phyloP scores from a whole-genome alignment of 1,139 yeast genomes.

The Yamadazyma dushanensis region DNA sequence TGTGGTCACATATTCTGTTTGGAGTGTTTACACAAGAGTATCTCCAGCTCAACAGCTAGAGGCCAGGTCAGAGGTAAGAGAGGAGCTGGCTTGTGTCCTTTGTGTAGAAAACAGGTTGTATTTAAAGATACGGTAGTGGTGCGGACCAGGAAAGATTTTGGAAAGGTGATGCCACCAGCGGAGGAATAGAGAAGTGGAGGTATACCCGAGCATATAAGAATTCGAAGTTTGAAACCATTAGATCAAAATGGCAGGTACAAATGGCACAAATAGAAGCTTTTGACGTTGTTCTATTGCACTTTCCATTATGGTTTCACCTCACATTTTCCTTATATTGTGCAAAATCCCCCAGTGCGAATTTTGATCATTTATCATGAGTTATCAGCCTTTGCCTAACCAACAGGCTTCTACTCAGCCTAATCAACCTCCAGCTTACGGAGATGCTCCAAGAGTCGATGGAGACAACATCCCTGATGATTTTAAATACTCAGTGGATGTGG shows the following conservation, averaged over 20 bases:
- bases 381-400: constrained; percentile 12
- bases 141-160: constrained; percentile 24
- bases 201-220: no score
- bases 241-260: no score
- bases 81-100: constrained; percentile 48
- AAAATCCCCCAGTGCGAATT: no score
- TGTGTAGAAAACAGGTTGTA: constrained; percentile 41
- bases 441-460: constrained; percentile 28
- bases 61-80: constrained; percentile 36
- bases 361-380: constrained; percentile 11
- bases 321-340: no score
- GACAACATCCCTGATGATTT: constrained; percentile 72
- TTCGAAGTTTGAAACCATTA: no score
- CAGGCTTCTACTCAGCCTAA: no score
- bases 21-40: constrained; percentile 44
- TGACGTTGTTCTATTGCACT: no score
- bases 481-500: constrained; percentile 77
- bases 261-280: no score
- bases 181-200: not conserved
- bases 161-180: constrained; percentile 15
- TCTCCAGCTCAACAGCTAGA: constrained; percentile 43
- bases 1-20: constrained; percentile 51
- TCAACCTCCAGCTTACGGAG: constrained; percentile 29
- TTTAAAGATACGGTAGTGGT: constrained; percentile 43
- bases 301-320: no score